phyloP scores from a whole-genome alignment of 2,329 filamentous ascomycete genomes.

The Tetracladium maxilliforme region DNA sequence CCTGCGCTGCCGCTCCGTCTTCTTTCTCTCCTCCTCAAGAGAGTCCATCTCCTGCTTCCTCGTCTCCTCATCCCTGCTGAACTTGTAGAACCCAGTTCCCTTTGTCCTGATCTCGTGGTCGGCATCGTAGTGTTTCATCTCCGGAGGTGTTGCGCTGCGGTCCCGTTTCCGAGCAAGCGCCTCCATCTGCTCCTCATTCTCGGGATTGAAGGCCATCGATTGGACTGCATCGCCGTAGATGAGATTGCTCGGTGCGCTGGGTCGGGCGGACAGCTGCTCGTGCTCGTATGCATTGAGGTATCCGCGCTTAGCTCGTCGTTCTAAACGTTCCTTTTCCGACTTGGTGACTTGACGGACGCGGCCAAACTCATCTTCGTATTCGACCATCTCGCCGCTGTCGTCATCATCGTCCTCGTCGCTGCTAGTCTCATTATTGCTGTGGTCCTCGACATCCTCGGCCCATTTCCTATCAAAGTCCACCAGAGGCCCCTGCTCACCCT shows the following conservation, averaged over 20 bases:
- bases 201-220: slow-evolving; percentile 65
- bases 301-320: slow-evolving; percentile 37
- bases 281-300: slow-evolving; percentile 43
- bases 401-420: slow-evolving; percentile 40
- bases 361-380: slow-evolving; percentile 87
- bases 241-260: slow-evolving; percentile 49
- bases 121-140: slow-evolving; percentile 74
- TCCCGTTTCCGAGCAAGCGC: slow-evolving; percentile 66
- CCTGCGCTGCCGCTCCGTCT: slow-evolving; percentile 32
- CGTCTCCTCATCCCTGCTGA: slow-evolving; percentile 59
- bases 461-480: slow-evolving; percentile 96
- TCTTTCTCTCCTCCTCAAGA: slow-evolving; percentile 49
- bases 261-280: slow-evolving; percentile 54
- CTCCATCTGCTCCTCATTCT: slow-evolving; percentile 57
- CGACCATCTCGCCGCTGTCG: slow-evolving; percentile 46
- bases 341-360: slow-evolving; percentile 62
- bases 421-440: slow-evolving; percentile 31
- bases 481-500: slow-evolving; percentile 50
- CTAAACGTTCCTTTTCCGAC: slow-evolving; percentile 49
- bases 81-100: slow-evolving; percentile 84
- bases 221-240: slow-evolving; percentile 84
- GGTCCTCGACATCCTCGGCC: slow-evolving; percentile 48
- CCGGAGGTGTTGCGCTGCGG: slow-evolving; percentile 64
- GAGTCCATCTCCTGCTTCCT: slow-evolving; percentile 58
- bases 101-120: slow-evolving; percentile 71